Evolutionary conservation across 2,329 filamentous ascomycete species (phyloP).

Genomic region (Chalara sp.): DNA sequence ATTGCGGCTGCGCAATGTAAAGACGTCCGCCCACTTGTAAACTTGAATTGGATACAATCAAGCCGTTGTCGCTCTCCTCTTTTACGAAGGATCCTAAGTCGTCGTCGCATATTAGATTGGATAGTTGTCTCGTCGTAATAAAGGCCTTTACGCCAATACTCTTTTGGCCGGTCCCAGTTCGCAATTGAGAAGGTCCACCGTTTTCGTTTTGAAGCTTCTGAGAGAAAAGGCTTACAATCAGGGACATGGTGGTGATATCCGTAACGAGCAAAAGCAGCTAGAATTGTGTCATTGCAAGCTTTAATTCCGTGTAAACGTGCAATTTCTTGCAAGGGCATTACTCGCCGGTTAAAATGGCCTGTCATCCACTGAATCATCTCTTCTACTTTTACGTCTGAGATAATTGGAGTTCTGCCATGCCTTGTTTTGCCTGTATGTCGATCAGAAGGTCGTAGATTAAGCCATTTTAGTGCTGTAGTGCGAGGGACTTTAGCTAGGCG

Average conservation of each 20-base stretch:
- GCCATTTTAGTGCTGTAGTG: no score
- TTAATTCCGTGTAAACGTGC: conserved; percentile 2
- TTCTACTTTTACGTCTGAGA: no score
- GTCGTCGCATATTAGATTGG: conserved; percentile 2
- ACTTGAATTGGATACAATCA: conserved; percentile 11
- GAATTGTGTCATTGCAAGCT: conserved; percentile 3
- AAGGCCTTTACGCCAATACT: conserved; percentile 7
- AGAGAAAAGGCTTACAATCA: conserved; percentile 7
- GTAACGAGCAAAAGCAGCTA: conserved; percentile 5
- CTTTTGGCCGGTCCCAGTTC: conserved; percentile 6
- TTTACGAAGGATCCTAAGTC: conserved; percentile 4
- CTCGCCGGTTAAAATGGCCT: no score
- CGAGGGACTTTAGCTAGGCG: no score
- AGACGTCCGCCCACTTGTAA: conserved; percentile 4
- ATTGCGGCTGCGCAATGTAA: conserved; percentile 8
- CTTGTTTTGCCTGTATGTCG: no score
- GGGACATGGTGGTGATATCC: conserved; percentile 8
- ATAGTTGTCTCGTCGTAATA: conserved; percentile 7
- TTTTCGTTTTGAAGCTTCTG: conserved; percentile 2
- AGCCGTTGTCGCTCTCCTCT: no score
- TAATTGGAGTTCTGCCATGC: no score
- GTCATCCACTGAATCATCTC: no score
- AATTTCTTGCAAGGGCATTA: no score
- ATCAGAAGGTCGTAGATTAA: no score
- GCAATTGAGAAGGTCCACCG: conserved; percentile 8